phyloP scores from a whole-genome alignment of 225 moss, liverwort and hornwort genomes.

The Pleurozium schreberi region DNA sequence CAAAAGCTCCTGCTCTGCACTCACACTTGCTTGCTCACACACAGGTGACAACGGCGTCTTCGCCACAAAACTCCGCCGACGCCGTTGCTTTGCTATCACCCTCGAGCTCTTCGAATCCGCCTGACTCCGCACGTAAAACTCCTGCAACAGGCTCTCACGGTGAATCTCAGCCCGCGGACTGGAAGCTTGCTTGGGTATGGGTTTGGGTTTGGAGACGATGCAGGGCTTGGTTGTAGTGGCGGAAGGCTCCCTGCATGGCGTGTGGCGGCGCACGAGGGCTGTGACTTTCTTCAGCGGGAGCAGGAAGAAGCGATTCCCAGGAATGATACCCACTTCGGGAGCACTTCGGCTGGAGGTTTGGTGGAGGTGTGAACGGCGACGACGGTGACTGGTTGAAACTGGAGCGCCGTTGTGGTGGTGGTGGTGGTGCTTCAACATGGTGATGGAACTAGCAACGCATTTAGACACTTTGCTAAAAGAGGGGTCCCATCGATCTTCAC shows the following conservation, averaged over 20 bases:
- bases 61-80: not conserved
- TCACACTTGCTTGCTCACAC: not conserved
- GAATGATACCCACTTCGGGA: not conserved
- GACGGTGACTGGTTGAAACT: not conserved
- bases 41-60: not conserved
- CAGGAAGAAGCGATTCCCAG: not conserved
- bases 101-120: not conserved
- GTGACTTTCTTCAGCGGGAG: slow-evolving; percentile 5
- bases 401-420: not conserved
- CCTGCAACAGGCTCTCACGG: not conserved
- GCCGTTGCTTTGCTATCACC: not conserved
- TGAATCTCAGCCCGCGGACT: not conserved
- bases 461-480: not conserved
- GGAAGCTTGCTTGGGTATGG: not conserved
- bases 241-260: not conserved
- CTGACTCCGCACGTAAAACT: not conserved
- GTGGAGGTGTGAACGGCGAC: not conserved
- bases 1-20: not conserved
- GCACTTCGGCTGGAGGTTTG: not conserved
- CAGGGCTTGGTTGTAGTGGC: not conserved
- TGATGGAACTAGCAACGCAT: not conserved
- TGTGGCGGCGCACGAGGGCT: not conserved
- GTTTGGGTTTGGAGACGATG: not conserved
- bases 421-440: not conserved
- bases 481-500: not conserved